phyloP scores from a whole-genome alignment of 345 rosid species.

The Citrus trifoliata region DNA sequence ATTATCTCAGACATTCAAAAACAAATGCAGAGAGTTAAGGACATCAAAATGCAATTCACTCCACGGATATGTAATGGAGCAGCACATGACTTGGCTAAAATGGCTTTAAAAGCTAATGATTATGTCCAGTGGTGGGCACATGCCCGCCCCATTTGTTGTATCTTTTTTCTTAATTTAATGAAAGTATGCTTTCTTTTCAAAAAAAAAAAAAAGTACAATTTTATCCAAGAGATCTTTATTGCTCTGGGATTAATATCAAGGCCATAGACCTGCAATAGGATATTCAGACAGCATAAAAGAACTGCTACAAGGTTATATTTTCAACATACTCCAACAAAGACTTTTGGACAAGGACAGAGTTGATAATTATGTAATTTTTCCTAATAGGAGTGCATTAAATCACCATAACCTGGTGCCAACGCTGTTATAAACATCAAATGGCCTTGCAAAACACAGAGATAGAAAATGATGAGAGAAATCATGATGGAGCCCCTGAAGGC shows the following conservation, averaged over 20 bases:
- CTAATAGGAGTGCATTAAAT: not conserved
- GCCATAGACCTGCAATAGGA: conserved; percentile 74
- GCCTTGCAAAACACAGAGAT: not conserved
- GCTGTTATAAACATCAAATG: not conserved
- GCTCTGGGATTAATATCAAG: conserved; percentile 97
- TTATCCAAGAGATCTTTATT: conserved; percentile 69
- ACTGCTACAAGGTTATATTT: conserved; percentile 1
- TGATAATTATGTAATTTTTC: not conserved
- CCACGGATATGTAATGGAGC: too few relatives aligned
- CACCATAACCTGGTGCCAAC: not conserved
- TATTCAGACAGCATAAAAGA: conserved; percentile 1
- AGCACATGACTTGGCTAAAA: too few relatives aligned
- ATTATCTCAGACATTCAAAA: too few relatives aligned
- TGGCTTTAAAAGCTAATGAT: too few relatives aligned
- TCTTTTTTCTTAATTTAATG: too few relatives aligned
- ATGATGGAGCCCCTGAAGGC: not conserved
- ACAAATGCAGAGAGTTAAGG: too few relatives aligned
- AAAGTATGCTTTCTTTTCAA: too few relatives aligned
- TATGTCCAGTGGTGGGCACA: too few relatives aligned
- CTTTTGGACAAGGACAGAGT: not conserved
- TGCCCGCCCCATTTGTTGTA: too few relatives aligned
- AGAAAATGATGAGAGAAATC: not conserved
- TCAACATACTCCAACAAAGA: not conserved
- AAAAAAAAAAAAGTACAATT: conserved; percentile 56
- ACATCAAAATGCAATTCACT: too few relatives aligned